Base-by-base conservation (phyloP, 805 yeast genomes). In the Yueomyces sp. region DNA sequence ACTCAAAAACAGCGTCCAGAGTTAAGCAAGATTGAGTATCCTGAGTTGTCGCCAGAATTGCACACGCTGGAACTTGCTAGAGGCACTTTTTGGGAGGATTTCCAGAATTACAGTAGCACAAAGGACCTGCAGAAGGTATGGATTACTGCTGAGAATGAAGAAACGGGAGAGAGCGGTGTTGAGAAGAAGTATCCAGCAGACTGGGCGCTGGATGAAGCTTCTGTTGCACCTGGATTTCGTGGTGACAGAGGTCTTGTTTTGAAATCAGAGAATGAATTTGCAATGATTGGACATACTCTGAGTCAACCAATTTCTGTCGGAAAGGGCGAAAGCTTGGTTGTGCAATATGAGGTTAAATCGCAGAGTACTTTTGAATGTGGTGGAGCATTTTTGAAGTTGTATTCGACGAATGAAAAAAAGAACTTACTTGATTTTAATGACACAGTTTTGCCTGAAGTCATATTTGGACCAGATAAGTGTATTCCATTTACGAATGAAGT, bases 391-490 rank as follows among this genome's bases (percentile, higher is more conserved):
- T 60, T 88, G 51, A 88, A 88, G 67, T 67, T 88, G 39, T 63
- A 88, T 44, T 68, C 77, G 39, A 40, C 44, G n/a, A 38, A 42
- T 11, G 31, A 43, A 56, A 59, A 60, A 2, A 62, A 63, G 8
- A 72, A 68, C 5, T 53, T 61, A 3, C 56, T 61, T 12, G 48
- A 63, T 39, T 58, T 63, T 28, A 84, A 87, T 2, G 85, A 81
- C 64, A 86, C 82, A 61, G 39, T 40, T 30, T 41, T 43, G 34
- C 28, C 30, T 3, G 43, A 44, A 44, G 65, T 88, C 49, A 82
- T 88, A 90, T 88, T 88, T 66, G 96, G 96, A 26, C 96, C 96
- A 39, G 96, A 88, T 63, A 77, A 74, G 59, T 88, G 96, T 65
- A 95, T 94, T 3, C 57, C 77, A 43, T 51, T 49, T 34, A 73